Base-by-base conservation (phyloP, 176 grass and related monocot species). In the Olyra latifolia region DNA sequence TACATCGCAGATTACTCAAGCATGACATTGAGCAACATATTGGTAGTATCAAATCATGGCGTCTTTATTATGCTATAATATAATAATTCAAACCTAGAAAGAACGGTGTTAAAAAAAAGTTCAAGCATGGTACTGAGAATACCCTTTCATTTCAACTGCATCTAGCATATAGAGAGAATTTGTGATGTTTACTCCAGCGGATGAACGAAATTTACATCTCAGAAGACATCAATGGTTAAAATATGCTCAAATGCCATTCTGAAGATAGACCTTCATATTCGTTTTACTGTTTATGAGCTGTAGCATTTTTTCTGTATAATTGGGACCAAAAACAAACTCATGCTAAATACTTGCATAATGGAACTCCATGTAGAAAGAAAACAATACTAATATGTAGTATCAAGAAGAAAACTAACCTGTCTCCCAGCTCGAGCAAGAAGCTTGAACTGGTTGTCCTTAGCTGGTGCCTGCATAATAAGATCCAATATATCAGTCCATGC, bases 361-460 rank as follows among this genome's bases (percentile, higher is more conserved):
- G 48, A 74, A 71, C 28, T 25, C 56, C 38, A 10, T 40, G 39
- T 23, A 42, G 23, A 69, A 62, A 76, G 25, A 77, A 76, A 46
- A 65, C 22, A 46, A 80, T 61, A 69, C 25, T 22, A 25, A 35
- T 3, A 35, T 35, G 32, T 35, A 35, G 5, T 32, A 47, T 39
- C 61, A 79, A 43, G 2, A 60, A 80, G 40, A 71, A 77, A 44
- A 69, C 72, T 67, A 84, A 95, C 96, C 96, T 98, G 92, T 83
- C 96, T 89, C 47, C 92, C 96, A 73, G 96, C 96, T 93, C 96
- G 90, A 78, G 96, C 96, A 81, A 98, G 96, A 55, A 98, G 88
- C 52, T 91, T 98, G 81, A 91, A 93, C 80, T 93, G 87, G 73
- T 95, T 95, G 78, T 93, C 90, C 86, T 98, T 95, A 75, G 80